Base-by-base conservation (phyloP, 192 early-diverging fungal species). In the Backusella westeae region DNA sequence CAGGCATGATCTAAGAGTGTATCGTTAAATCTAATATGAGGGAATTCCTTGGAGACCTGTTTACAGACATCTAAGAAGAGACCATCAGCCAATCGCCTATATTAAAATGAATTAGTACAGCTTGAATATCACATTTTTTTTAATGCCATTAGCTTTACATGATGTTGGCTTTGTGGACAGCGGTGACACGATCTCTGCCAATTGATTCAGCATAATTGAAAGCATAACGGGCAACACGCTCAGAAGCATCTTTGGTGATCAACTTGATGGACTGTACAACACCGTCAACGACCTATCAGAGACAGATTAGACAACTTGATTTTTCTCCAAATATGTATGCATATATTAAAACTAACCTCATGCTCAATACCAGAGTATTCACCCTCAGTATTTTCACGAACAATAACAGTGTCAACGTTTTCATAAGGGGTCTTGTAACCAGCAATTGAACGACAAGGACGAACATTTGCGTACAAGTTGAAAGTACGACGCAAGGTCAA, bases 351-450 rank as follows among this genome's bases (percentile, higher is more conserved):
- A 35, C 35, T 46, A 68, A 67, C 74, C 81, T 89, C 90, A 87
- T 98, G 96, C 88, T 99, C 97, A 79, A 99, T 97, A 46, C 97
- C 97, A 81, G 95, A 96, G 89, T 99, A 99, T 87, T 99, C 97
- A 74, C 97, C 97, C 87, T 99, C 97, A n/a, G 97, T 99, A 91
- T 99, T 99, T 84, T 99, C 97, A 81, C 97, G 94, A 83, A 99
- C 98, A 76, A 99, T 87, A 52, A 99, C 96, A 23, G 96, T 95
- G 86, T 99, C 90, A 67, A 99, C 97, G 81, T 98, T 92, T 75
- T 94, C 93, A 83, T 98, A 98, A 67, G 93, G 93, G 26, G 97
- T 99, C 80, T 94, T 94, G 87, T 93, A 99, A 12, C 97, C 97
- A 52, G 92, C 91, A 78, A 99, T 95, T 21, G 92, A 94, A 83